Conservation (phyloP, 2,329 filamentous ascomycete genomes). For the Mariannaea elegans region DNA sequence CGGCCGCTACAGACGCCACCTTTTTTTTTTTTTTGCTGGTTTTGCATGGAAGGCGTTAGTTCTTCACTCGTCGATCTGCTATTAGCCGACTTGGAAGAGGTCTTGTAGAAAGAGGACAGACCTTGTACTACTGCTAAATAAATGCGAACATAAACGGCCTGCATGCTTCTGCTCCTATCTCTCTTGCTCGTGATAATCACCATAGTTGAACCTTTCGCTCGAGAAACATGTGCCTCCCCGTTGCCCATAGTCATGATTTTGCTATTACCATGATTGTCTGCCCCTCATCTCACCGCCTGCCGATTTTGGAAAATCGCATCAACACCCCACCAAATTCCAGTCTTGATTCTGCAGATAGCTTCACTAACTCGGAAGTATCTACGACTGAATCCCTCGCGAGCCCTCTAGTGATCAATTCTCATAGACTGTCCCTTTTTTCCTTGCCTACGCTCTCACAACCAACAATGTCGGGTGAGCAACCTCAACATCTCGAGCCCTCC, state of each 20-base stretch:
- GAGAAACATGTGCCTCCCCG: too few relatives aligned
- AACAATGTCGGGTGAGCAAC: constrained; percentile 49
- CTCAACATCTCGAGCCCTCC: constrained; percentile 77
- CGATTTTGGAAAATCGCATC: constrained; percentile 19
- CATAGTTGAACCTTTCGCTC: too few relatives aligned
- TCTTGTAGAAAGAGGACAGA: constrained; percentile 21
- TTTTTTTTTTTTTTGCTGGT: constrained; percentile 10
- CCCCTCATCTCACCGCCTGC: constrained; percentile 39
- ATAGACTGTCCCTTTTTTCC: not conserved
- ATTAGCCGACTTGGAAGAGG: constrained; percentile 7
- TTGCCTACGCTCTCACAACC: not conserved
- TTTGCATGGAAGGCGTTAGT: constrained; percentile 25
- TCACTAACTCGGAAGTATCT: constrained; percentile 1
- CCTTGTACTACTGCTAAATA: constrained; percentile 22
- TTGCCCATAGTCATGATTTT: too few relatives aligned
- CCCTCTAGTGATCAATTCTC: not conserved
- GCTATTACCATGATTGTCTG: too few relatives aligned
- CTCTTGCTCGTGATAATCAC: not conserved
- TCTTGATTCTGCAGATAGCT: constrained; percentile 20
- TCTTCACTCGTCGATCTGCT: constrained; percentile 5
- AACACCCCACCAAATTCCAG: constrained; percentile 33
- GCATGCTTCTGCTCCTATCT: not conserved
- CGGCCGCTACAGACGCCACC: not conserved
- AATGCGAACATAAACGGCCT: constrained; percentile 25
- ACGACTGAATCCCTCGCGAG: not conserved